phyloP scores from a whole-genome alignment of 1,139 yeast species.

The Taphrina sp. region DNA sequence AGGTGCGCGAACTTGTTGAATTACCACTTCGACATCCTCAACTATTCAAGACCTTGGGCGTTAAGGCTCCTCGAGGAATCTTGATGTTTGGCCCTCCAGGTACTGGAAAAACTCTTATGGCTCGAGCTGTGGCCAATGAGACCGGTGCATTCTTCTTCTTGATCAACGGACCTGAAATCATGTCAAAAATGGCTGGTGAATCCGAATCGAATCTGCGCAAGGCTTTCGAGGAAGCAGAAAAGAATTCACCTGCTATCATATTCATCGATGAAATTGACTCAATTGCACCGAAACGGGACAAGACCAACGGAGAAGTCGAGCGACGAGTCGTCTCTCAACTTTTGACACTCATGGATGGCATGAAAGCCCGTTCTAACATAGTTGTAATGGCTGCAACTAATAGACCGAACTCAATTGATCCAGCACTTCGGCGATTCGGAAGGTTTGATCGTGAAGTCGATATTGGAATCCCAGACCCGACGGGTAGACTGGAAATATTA shows the following conservation, averaged over 20 bases:
- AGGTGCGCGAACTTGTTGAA: conserved; percentile 94
- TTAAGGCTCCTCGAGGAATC: conserved; percentile 95
- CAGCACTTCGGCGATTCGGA: conserved; percentile 97
- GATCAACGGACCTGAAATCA: conserved; percentile 99
- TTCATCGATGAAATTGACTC: conserved; percentile 98
- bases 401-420: conserved; percentile 97
- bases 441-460: conserved; percentile 99
- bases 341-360: conserved; percentile 97
- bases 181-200: conserved; percentile 99
- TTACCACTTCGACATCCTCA: conserved; percentile 97
- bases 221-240: conserved; percentile 99
- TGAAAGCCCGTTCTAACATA: conserved; percentile 96
- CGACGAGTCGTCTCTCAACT: conserved; percentile 98
- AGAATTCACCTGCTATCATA: conserved; percentile 94
- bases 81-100: conserved; percentile 99
- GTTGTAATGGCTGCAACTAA: conserved; percentile 96
- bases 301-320: conserved; percentile 98
- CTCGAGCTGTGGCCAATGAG: conserved; percentile 98
- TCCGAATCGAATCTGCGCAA: conserved; percentile 95
- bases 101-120: conserved; percentile 98
- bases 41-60: conserved; percentile 92
- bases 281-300: conserved; percentile 99
- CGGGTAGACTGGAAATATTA: conserved; percentile 94
- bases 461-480: conserved; percentile 98
- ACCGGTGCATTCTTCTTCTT: conserved; percentile 98